Evolutionary conservation across 495 filamentous ascomycete species (phyloP).

Genomic region (Paragyromitra xinjiangensis): DNA sequence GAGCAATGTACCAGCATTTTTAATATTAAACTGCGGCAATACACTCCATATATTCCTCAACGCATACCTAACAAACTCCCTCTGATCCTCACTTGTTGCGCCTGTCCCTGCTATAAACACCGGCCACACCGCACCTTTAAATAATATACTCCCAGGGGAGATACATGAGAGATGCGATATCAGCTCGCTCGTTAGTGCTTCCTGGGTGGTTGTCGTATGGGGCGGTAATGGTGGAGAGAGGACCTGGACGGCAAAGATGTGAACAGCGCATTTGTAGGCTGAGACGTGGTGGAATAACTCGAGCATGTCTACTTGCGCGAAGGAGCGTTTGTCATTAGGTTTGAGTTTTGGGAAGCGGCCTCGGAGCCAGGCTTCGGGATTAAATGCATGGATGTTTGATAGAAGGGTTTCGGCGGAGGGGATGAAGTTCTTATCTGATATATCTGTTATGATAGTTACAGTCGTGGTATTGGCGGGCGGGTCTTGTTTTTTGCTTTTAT

Average conservation of each 20-base stretch:
- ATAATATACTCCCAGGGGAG: slow-evolving; percentile 34
- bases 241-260: slow-evolving; percentile 49
- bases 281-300: slow-evolving; percentile 49
- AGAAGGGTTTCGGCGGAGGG: slow-evolving; percentile 42
- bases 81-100: slow-evolving; percentile 43
- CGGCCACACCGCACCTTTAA: slow-evolving; percentile 55
- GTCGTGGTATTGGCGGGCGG: background rate
- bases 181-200: slow-evolving; percentile 33
- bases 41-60: slow-evolving; percentile 53
- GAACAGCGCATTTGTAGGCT: slow-evolving; percentile 54
- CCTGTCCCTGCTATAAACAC: slow-evolving; percentile 55
- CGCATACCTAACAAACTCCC: slow-evolving; percentile 46
- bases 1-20: slow-evolving; percentile 51
- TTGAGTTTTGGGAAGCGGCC: slow-evolving; percentile 36
- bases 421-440: slow-evolving; percentile 43
- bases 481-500: background rate
- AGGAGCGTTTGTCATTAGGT: slow-evolving; percentile 20
- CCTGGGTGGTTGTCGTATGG: background rate
- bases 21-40: slow-evolving; percentile 54
- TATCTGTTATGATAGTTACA: slow-evolving; percentile 13
- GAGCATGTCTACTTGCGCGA: slow-evolving; percentile 33
- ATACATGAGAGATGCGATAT: slow-evolving; percentile 44
- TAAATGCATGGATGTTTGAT: slow-evolving; percentile 42
- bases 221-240: slow-evolving; percentile 43
- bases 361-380: slow-evolving; percentile 38